Evolutionary conservation across 2,329 filamentous ascomycete genomes (phyloP).

Genomic region (Blastomyces gilchristii): DNA sequence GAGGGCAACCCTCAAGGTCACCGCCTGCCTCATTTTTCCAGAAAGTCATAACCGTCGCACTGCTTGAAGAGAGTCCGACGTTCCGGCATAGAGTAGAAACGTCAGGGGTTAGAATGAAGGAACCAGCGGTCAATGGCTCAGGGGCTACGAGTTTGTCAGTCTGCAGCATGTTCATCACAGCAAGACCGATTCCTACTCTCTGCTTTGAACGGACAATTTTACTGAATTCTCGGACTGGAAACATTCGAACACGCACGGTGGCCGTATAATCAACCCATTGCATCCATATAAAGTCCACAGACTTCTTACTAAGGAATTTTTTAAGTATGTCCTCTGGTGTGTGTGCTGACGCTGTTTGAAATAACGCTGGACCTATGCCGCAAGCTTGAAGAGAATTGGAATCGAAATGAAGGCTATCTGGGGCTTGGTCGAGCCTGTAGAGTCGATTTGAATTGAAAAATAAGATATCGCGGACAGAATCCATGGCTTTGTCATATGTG

Average conservation of each 20-base stretch:
- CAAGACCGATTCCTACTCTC: slow-evolving; percentile 53
- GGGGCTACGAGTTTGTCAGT: slow-evolving; percentile 48
- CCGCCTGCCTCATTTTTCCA: slow-evolving; percentile 51
- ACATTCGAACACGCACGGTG: slow-evolving; percentile 53
- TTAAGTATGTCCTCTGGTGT: slow-evolving; percentile 22
- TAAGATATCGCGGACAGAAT: slow-evolving; percentile 56
- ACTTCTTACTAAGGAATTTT: slow-evolving; percentile 42
- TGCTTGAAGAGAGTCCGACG: slow-evolving; percentile 44
- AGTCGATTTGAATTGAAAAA: slow-evolving; percentile 70
- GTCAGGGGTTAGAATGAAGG: slow-evolving; percentile 58
- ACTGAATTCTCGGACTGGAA: slow-evolving; percentile 52
- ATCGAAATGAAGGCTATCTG: too few species aligned
- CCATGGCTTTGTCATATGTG: slow-evolving; percentile 50
- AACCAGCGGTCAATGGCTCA: slow-evolving; percentile 49
- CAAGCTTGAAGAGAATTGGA: background rate
- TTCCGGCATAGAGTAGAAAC: slow-evolving; percentile 51
- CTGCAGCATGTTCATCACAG: slow-evolving; percentile 56
- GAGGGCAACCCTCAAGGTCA: slow-evolving; percentile 51
- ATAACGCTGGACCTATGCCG: slow-evolving; percentile 1
- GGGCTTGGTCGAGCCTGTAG: slow-evolving; percentile 49
- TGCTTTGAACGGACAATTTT: slow-evolving; percentile 39
- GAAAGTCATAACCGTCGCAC: slow-evolving; percentile 57
- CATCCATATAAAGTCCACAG: slow-evolving; percentile 57
- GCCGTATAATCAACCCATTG: slow-evolving; percentile 74
- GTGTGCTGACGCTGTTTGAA: slow-evolving; percentile 7